Evolutionary conservation across 176 grass and related monocot genomes (phyloP), one percentile per base, ranked within the genome.

Genomic region (Tuctoria greenei): DNA sequence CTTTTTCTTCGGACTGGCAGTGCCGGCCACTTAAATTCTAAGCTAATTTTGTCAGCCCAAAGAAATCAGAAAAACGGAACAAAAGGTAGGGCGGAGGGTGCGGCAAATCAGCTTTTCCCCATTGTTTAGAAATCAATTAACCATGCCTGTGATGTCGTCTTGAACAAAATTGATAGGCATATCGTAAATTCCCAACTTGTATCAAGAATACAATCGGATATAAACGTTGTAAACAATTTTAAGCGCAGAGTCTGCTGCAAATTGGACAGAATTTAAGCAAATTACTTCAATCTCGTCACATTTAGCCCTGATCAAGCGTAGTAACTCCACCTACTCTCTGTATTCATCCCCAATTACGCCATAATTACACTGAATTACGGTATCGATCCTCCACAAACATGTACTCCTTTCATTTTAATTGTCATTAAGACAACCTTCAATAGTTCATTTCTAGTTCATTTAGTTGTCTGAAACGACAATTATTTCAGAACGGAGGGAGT

Each of bases 21-120:
- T 63, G 56, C 11, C 1, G 2, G 21, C 12, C 2, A 6, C 78
- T 71, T 76, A 16, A 71, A 71, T 86, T 38, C 18, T 28, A 76
- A 68, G 43, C 38, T 56, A 56, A 63, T 56, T 7, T 54, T 12
- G 41, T 24, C 18, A 55, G 6, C 20, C 25, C 9, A 54, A 54
- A 49, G 16, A 54, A 12, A 62, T n/a, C 8, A 35, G 23, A 59
- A 37, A 8, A 59, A 4, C 34, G 12, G 20, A 11, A 8, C 24
- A 42, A 41, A 57, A 51, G 4, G 15, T 13, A 61, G 36, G 47
- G 38, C 2, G 38, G 58, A 23, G 15, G 13, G 12, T 75, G 16
- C 20, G 20, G 17, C 25, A 4, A 70, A 8, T 15, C 7, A 50
- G 49, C 45, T 41, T 25, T 65, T 61, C 34, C 17, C 25, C 1